These are phyloP conservation scores for Shiraia sp. DNA, from an alignment of 2,329 filamentous ascomycete genomes.

Conservation along the genomic window DNA sequence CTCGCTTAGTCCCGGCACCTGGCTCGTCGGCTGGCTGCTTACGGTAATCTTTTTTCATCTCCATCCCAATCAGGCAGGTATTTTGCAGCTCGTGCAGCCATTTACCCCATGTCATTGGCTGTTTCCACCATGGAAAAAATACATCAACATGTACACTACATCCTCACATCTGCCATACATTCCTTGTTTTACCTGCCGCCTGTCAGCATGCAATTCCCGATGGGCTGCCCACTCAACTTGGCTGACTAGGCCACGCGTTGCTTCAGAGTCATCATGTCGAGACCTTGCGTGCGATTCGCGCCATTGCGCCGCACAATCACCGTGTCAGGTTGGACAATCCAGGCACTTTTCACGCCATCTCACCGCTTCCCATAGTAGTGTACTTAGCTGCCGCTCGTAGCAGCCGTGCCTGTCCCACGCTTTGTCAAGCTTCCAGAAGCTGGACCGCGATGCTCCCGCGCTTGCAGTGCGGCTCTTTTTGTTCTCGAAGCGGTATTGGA, in stretches of 20 bases:
- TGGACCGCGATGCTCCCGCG: conserved; percentile 3
- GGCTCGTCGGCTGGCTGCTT: neutral
- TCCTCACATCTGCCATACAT: conserved; percentile 4
- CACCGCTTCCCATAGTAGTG: conserved; percentile 8
- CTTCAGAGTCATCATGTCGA: conserved; percentile 17
- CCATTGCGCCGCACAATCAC: conserved; percentile 12
- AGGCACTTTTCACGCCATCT: conserved; percentile 10
- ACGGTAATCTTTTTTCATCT: neutral
- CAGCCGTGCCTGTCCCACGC: conserved; percentile 1
- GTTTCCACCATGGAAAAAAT: neutral
- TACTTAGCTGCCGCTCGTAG: neutral
- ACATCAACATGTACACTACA: too few species aligned
- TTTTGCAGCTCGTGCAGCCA: neutral
- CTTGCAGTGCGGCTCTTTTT: conserved; percentile 15
- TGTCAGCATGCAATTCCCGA: too few species aligned
- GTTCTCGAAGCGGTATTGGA: conserved; percentile 5
- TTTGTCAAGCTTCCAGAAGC: conserved; percentile 5
- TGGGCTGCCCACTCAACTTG: conserved; percentile 3
- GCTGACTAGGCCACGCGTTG: conserved; percentile 20
- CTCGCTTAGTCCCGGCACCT: conserved; percentile 26
- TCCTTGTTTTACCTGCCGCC: neutral
- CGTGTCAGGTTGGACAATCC: conserved; percentile 21
- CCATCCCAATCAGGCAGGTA: conserved; percentile 1
- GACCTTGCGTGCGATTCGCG: conserved; percentile 18
- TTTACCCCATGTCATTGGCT: neutral